Percentiles rank a stretch among this genome's conserved stretches.
Evolutionary conservation across 164 flowering plant genomes (phyloP).

Genomic region (Warburgia ugandensis): DNA sequence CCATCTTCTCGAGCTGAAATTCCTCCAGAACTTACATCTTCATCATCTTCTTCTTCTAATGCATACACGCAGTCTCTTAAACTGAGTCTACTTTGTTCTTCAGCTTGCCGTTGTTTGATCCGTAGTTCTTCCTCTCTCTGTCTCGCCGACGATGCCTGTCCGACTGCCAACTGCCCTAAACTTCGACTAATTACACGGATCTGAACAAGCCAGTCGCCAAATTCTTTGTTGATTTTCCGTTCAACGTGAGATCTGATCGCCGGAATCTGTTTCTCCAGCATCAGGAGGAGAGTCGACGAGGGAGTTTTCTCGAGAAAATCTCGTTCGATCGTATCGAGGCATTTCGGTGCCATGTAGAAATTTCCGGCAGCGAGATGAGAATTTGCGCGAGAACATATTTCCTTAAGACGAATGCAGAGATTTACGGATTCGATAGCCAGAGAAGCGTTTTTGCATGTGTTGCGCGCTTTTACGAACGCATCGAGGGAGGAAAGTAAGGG

Average conservation of each 20-base stretch:
- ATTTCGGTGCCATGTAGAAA: constrained; percentile 81
- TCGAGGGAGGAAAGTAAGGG: constrained; percentile 79
- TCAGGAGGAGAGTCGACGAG: constrained; percentile 53
- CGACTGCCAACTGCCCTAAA: constrained; percentile 90
- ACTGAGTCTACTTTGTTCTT: constrained; percentile 87
- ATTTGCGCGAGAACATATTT: constrained; percentile 68
- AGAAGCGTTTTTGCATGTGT: constrained; percentile 41
- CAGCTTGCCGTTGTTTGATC: constrained; percentile 90
- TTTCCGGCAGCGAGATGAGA: constrained; percentile 37
- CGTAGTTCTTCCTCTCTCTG: constrained; percentile 94
- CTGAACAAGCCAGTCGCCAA: constrained; percentile 96
- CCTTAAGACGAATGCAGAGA: constrained; percentile 36
- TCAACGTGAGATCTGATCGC: constrained; percentile 65
- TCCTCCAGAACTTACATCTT: constrained; percentile 23
- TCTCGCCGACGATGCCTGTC: constrained; percentile 77
- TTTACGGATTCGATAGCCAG: constrained; percentile 44
- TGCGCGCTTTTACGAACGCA: constrained; percentile 51
- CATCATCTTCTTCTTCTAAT: constrained; percentile 65
- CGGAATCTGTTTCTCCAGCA: constrained; percentile 85
- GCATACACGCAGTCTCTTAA: constrained; percentile 81
- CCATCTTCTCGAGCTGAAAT: too few species aligned
- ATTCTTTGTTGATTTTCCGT: constrained; percentile 64
- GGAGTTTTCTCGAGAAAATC: constrained; percentile 47
- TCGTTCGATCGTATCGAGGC: constrained; percentile 58
- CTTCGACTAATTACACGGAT: constrained; percentile 81